Conservation (phyloP, 345 rosid genomes). For the Corchorus olitorius region DNA sequence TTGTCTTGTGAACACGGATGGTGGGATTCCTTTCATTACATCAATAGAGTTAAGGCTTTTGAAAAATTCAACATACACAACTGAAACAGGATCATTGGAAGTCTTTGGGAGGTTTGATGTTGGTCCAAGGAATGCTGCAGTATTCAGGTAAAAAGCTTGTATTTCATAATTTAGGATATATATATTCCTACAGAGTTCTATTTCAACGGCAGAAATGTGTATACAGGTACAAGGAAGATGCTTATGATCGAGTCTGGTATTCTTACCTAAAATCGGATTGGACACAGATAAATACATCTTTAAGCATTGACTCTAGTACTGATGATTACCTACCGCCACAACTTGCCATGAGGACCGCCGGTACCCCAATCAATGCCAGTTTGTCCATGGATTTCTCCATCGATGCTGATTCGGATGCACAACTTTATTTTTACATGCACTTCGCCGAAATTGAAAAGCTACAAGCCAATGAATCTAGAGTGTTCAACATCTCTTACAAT, state of each 20-base stretch:
- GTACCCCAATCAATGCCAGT: conserved; percentile 17
- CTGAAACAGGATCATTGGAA: conserved; percentile 28
- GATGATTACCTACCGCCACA: conserved; percentile 16
- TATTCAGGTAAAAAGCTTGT: conserved; percentile 35
- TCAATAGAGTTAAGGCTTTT: conserved; percentile 47
- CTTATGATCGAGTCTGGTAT: conserved; percentile 22
- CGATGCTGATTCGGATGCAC: not conserved
- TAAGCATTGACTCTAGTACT: not conserved
- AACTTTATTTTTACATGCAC: conserved; percentile 36
- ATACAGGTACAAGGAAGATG: conserved; percentile 2
- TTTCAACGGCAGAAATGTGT: too few species aligned
- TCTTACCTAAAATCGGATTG: not conserved
- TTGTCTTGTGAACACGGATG: conserved; percentile 49
- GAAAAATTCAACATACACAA: conserved; percentile 8
- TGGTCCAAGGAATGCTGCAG: conserved; percentile 27
- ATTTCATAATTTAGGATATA: not conserved
- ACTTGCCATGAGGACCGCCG: conserved; percentile 31
- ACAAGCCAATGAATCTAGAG: conserved; percentile 33
- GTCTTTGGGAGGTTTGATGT: conserved; percentile 25
- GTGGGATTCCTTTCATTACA: conserved; percentile 54
- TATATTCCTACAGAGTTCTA: too few species aligned
- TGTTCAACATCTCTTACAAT: conserved; percentile 31
- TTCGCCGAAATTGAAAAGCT: conserved; percentile 40
- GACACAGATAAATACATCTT: not conserved
- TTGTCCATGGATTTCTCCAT: conserved; percentile 16